Evolutionary conservation across 495 filamentous ascomycete genomes (phyloP), one percentile per base, ranked within the genome.

Genomic region (Xylaria palmicola): DNA sequence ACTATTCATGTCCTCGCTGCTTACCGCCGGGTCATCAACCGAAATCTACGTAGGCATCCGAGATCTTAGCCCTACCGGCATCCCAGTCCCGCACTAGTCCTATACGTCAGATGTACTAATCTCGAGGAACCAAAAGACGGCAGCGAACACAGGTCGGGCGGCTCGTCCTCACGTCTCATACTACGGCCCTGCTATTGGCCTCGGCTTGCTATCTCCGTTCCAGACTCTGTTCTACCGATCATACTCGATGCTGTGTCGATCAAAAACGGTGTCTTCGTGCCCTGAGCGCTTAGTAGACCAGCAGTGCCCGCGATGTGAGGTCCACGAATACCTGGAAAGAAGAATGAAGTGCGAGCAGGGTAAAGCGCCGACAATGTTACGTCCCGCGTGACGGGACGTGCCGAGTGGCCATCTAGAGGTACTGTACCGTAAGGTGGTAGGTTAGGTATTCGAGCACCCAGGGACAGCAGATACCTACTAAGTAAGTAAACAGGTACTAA

Each of bases 21-120:
- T 15, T 54, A 20, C 53, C 27, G 53, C 53, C 53, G 53, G 53
- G 39, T 44, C 9, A n/a, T 15, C 15, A 44, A 27, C 53, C 53
- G 53, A 56, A 26, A 44, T 56, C n/a, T 24, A 27, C 10, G 22
- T 27, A n/a, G 24, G 26, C 53, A 56, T 20, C 44, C n/a, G 27
- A 55, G 53, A 56, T 56, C 53, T 44, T 20, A 56, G 26, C 52
- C 52, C 39, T 19, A 19, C 9, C n/a, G n/a, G n/a, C n/a, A n/a
- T n/a, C n/a, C n/a, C n/a, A n/a, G n/a, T n/a, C n/a, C n/a, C n/a
- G n/a, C n/a, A n/a, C n/a, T n/a, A n/a, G n/a, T n/a, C n/a, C 8
- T 43, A 44, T 56, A 43, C 6, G 34, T 27, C 20, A 44, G 39
- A 56, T 44, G n/a, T n/a, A n/a, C n/a, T n/a, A n/a, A n/a, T n/a